These are phyloP conservation scores for Smallanthus sonchifolius DNA, from an alignment of 129 eudicot genomes.

Conservation along the genomic window DNA sequence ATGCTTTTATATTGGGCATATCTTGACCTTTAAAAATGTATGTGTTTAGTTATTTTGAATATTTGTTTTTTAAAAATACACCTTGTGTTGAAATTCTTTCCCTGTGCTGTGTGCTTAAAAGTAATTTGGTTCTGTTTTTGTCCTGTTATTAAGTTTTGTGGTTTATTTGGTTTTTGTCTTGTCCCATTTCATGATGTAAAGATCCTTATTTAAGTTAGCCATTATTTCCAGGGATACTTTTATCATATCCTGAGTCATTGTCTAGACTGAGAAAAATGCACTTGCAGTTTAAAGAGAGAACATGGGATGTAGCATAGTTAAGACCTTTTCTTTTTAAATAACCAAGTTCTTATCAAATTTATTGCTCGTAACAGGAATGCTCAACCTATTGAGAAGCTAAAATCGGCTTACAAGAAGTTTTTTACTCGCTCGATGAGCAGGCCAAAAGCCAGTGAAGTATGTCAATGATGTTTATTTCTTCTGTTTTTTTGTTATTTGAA, in stretches of 20 bases:
- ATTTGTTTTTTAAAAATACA: too few species aligned
- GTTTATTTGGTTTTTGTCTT: neutral
- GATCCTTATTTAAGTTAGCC: neutral
- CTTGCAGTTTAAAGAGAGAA: too few species aligned
- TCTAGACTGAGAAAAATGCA: too few species aligned
- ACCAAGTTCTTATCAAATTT: slow-evolving; percentile 1
- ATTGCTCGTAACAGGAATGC: slow-evolving; percentile 57
- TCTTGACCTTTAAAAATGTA: neutral
- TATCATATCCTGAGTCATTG: too few species aligned
- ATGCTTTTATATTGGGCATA: slow-evolving; percentile 2
- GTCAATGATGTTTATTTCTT: slow-evolving; percentile 3
- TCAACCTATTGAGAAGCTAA: slow-evolving; percentile 73
- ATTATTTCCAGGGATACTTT: too few species aligned
- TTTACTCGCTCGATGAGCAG: slow-evolving; percentile 72
- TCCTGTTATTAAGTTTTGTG: neutral
- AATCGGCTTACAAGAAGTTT: slow-evolving; percentile 66
- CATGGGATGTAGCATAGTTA: neutral
- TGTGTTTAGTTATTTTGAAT: neutral
- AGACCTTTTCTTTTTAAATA: neutral
- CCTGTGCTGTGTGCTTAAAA: neutral
- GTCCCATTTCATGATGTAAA: neutral
- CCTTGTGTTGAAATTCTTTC: neutral
- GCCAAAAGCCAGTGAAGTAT: slow-evolving; percentile 55
- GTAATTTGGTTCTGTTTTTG: neutral
- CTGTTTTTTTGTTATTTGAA: neutral